Evolutionary conservation across 2,329 filamentous ascomycete species (phyloP).

Genomic region (Emericellopsis cladophorae): DNA sequence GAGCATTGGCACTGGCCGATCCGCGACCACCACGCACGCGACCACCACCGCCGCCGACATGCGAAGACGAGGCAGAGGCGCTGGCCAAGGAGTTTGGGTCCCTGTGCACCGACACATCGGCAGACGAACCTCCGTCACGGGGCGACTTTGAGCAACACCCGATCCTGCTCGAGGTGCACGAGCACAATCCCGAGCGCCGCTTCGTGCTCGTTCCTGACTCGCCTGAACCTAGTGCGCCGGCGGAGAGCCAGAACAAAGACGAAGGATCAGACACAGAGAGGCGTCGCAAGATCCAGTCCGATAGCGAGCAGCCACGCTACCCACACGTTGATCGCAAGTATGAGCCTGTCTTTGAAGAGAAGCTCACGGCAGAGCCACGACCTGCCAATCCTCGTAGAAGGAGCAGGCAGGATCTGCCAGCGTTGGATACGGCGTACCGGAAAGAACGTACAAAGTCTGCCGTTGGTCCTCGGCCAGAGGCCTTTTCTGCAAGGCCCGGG

Average conservation of each 20-base stretch:
- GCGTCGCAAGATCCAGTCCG: not conserved
- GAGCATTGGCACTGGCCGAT: not conserved
- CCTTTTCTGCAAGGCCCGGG: slow-evolving; percentile 15
- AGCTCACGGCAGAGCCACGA: slow-evolving; percentile 4
- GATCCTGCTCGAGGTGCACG: slow-evolving; percentile 50
- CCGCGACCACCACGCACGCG: not conserved
- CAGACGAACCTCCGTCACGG: slow-evolving; percentile 41
- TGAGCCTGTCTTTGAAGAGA: slow-evolving; percentile 5
- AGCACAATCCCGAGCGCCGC: slow-evolving; percentile 48
- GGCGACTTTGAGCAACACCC: slow-evolving; percentile 58
- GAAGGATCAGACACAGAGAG: not conserved
- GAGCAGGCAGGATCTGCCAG: slow-evolving; percentile 27
- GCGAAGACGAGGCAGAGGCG: slow-evolving; percentile 56
- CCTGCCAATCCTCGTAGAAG: slow-evolving; percentile 13
- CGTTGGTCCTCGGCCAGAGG: slow-evolving; percentile 16
- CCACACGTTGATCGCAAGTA: not conserved
- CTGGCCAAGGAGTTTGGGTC: slow-evolving; percentile 47
- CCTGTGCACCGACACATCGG: slow-evolving; percentile 11
- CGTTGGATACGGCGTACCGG: slow-evolving; percentile 27
- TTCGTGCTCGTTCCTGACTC: slow-evolving; percentile 44
- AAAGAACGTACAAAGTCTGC: slow-evolving; percentile 21
- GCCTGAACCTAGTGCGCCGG: not conserved
- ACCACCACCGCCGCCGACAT: slow-evolving; percentile 36
- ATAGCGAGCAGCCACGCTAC: not conserved
- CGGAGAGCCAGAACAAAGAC: not conserved